Evolutionary conservation across 768 basidiomycete genomes (phyloP).

Genomic region (Leccinum obscurum): DNA sequence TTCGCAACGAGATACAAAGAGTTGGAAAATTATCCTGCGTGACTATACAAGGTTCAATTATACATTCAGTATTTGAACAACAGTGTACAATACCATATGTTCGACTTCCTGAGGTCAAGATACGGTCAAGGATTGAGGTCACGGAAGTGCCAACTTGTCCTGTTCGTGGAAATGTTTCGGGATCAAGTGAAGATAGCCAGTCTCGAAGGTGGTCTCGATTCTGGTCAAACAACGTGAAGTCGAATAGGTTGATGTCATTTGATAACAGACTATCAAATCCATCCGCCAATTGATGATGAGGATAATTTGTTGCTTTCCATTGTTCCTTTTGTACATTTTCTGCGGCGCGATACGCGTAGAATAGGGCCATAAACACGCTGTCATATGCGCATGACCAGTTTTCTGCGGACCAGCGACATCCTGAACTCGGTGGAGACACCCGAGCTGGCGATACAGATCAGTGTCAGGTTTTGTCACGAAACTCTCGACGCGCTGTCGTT

Average conservation of each 20-base stretch:
- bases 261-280: neutral
- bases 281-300: neutral
- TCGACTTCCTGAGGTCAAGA: too few species aligned
- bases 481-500: too few species aligned
- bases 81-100: too few species aligned
- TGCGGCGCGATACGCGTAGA: slow-evolving; percentile 1
- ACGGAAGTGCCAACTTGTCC: neutral
- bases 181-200: neutral
- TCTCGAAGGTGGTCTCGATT: neutral
- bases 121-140: neutral
- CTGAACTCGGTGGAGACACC: too few species aligned
- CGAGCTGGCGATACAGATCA: too few species aligned
- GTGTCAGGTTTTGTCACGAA: too few species aligned
- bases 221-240: neutral
- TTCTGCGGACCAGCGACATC: slow-evolving; percentile 3
- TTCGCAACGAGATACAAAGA: too few species aligned
- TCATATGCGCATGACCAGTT: slow-evolving; percentile 15
- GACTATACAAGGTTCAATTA: too few species aligned
- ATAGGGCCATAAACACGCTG: slow-evolving; percentile 8
- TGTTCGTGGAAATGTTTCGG: neutral
- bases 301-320: neutral
- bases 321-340: neutral
- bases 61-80: too few species aligned
- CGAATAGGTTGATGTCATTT: neutral
- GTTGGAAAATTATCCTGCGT: too few species aligned